Evolutionary conservation across 148 eudicot species (phyloP), one percentile per base, ranked within the genome.

Genomic region (Camellia sinensis): DNA sequence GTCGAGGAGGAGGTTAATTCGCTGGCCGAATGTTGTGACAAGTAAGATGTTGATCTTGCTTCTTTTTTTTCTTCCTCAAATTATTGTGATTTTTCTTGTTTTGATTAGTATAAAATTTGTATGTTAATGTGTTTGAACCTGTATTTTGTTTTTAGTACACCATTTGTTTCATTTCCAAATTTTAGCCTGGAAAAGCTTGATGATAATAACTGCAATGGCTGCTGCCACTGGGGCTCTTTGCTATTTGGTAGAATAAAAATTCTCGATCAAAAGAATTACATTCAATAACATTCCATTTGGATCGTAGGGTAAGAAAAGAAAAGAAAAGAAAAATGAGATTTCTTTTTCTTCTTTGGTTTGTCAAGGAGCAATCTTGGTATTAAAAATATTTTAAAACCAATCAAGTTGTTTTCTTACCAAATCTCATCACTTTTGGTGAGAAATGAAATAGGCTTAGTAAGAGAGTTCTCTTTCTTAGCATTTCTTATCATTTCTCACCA

Each of bases 1-100:
- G 99, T 96, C n/a, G 99, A 96, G 78, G 95, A 94, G 78, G 99
- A 96, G 91, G 97, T 96, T 21, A 88, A 93, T 86, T 87, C 92
- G 50, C 88, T 96, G 78, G 90, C 97, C 9, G 94, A 96, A 73
- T 96, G 98, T 74, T 96, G 99, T 37, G 97, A 96, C 71, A 92
- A 88, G 99, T 96, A 81, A 85, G 86, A 57, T 60, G 19, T 72
- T 71, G 76, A 56, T 66, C 71, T 40, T 44, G 71, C 48, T 41
- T 77, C 7, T 44, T 48, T 37, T 18, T 18, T 77, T 56, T 18
- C 67, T 18, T 29, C 37, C 43, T 41, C 52, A 19, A 69, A 50
- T 44, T 45, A 14, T 44, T 5, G 53, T 41, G 7, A 41, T 14
- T 41, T 1, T 41, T 53, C 21, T 57, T 59, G 50, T 52, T 60